Base-by-base conservation (phyloP, 1,284 basidiomycete species). In the Naganishia liquefaciens region DNA sequence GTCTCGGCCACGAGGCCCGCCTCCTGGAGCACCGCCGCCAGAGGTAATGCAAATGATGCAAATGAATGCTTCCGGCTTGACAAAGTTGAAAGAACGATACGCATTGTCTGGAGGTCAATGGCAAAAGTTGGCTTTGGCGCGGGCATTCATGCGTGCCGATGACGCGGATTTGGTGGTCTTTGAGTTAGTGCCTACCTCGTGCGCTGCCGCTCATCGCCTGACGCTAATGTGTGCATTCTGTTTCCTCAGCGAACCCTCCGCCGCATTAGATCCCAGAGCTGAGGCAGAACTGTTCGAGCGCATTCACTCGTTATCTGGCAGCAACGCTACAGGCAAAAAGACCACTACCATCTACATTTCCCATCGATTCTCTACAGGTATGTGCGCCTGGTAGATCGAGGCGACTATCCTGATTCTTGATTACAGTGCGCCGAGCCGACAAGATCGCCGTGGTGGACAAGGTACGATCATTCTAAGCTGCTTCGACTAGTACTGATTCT, bases 281-380 rank as follows among this genome's bases (percentile, higher is more conserved):
- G 89, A 92, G 71, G 87, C 85, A 71, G 84, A 86, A 68, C 85
- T 91, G 63, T 89, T 90, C 69, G 84, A 73, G 37, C 57, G 70
- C n/a, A 74, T 76, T 39, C 71, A 74, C 60, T 58, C 69, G 1
- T 58, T 77, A n/a, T 71, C 71, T 13, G 54, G 49, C n/a, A 50
- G 39, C 40, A 61, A 54, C 33, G 47, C 44, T 33, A 11, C 57
- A 33, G 60, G 60, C 10, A 62, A 28, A 13, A 52, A 62, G 60
- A 88, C 88, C 76, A 90, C 88, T 1, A 86, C 90, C 63, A 85
- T 92, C 43, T 91, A 89, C 77, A 89, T 92, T 73, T 91, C 89
- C 4, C 90, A 92, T 79, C 84, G 88, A 68, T 60, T 60, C 46
- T 60, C 57, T n/a, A 60, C 57, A n/a, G 57, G 57, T 50, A 50